Conservation (phyloP, 176 grass and related monocot species). For the Melocanna baccifera region DNA sequence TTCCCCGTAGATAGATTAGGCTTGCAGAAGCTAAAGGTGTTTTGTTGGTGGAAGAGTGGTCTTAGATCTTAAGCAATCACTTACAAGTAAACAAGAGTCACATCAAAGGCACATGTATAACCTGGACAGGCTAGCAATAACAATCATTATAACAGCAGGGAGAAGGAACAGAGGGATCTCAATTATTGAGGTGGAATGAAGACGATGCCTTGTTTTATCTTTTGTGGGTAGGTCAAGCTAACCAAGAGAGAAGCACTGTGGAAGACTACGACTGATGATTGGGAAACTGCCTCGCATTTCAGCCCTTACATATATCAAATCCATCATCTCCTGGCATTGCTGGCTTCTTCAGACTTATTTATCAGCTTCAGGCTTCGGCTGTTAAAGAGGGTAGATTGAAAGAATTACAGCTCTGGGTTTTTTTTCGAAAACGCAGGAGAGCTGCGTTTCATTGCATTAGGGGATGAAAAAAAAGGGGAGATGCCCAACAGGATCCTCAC, state of each 20-base stretch:
- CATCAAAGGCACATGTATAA: constrained; percentile 18
- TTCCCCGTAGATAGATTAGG: not conserved
- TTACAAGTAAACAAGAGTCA: constrained; percentile 21
- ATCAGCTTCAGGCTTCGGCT: constrained; percentile 16
- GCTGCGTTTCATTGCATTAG: too few relatives aligned
- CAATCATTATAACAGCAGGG: constrained; percentile 22
- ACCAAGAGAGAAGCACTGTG: not conserved
- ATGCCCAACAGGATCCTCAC: too few relatives aligned
- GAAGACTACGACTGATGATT: constrained; percentile 27
- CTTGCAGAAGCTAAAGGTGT: constrained; percentile 11
- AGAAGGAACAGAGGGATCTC: constrained; percentile 27
- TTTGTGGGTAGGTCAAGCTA: not conserved
- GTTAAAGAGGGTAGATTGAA: not conserved
- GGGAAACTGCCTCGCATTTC: constrained; percentile 29
- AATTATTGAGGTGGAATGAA: constrained; percentile 35
- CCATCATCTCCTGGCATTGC: not conserved
- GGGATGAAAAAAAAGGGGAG: too few relatives aligned
- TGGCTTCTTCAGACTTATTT: not conserved
- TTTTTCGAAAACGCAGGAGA: too few relatives aligned
- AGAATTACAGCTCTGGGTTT: not conserved
- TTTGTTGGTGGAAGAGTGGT: not conserved
- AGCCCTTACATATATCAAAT: not conserved
- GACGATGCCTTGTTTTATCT: constrained; percentile 20
- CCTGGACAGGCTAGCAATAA: constrained; percentile 12
- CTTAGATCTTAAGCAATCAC: constrained; percentile 23